Base-by-base conservation (phyloP, 2,329 filamentous ascomycete species). In the Clarireedia homoeocarpa region DNA sequence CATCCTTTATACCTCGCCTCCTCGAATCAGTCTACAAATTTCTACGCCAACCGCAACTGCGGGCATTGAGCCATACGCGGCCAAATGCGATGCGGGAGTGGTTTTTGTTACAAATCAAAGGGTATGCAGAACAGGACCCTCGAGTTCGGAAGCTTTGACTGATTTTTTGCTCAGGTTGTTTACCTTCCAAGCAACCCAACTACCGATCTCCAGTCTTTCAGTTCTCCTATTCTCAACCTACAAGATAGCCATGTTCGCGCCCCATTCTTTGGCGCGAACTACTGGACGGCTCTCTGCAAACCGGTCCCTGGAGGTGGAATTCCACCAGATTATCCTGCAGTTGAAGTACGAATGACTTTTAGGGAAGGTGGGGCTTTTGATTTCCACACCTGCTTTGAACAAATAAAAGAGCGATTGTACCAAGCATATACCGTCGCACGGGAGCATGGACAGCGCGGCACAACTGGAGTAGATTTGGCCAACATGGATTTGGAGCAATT, bases 341-440 rank as follows among this genome's bases (percentile, higher is more conserved):
- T 96, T 45, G 89, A 94, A 66, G 72, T 95, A 62, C 91, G 88
- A 69, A 79, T 96, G 65, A 91, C 86, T 23, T 97, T 97, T 76
- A 91, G 91, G 69, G 91, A 97, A 60, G 92, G 92, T 45, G 92
- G 92, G n/a, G 91, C 91, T 57, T 94, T 88, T 70, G 91, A 96
- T 64, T 97, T 95, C 68, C 86, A 91, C 65, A 81, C 83, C 51
- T 82, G 82, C 52, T 96, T 91, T 67, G 89, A 95, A 65, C 79
- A 87, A 55, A 84, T 96, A 61, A 91, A 89, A 68, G 91, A 95
- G 68, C 81, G 90, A 6, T 74, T 96, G 55, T 81, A 86, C 61
- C 89, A 96, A 65, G 89, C 85, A 6, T 82, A 91, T 39, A 88
- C 94, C 55, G 79, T 88, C 57, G 85, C 85, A 34, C 74, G 85